These are phyloP conservation scores for Boletus nobilissimus DNA, from an alignment of 1,284 basidiomycete species.

Conservation along the genomic window DNA sequence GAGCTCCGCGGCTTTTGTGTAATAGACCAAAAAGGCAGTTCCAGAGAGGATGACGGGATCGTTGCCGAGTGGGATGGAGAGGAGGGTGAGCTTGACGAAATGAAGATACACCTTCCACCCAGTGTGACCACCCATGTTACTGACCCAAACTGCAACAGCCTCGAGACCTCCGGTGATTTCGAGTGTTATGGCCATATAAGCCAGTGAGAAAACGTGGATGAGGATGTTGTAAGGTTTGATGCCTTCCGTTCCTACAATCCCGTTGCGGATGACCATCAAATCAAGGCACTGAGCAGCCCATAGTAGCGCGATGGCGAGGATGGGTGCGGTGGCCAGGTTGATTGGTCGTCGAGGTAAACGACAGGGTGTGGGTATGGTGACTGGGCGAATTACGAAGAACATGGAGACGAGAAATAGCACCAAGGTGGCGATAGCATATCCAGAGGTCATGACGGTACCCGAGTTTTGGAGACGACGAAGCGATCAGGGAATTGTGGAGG, in stretches of 20 bases:
- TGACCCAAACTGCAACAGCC: conserved; percentile 89
- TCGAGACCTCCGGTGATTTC: conserved; percentile 90
- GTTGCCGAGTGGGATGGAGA: conserved; percentile 88
- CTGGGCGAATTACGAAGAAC: conserved; percentile 72
- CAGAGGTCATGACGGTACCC: conserved; percentile 58
- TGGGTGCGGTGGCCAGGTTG: conserved; percentile 79
- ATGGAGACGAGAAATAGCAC: conserved; percentile 79
- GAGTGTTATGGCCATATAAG: conserved; percentile 93
- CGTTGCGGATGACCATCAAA: conserved; percentile 69
- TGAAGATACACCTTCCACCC: conserved; percentile 79
- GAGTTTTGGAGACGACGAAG: too few relatives aligned
- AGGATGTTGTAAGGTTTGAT: conserved; percentile 94
- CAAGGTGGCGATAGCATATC: conserved; percentile 70
- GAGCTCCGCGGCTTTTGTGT: conserved; percentile 74
- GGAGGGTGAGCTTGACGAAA: conserved; percentile 80
- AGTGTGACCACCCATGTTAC: conserved; percentile 76
- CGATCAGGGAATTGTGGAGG: too few relatives aligned
- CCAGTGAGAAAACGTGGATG: conserved; percentile 90
- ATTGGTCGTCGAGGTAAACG: conserved; percentile 58
- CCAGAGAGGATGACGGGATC: conserved; percentile 92
- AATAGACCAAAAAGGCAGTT: conserved; percentile 88
- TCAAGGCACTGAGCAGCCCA: conserved; percentile 81
- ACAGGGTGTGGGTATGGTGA: conserved; percentile 61
- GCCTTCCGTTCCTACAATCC: conserved; percentile 78
- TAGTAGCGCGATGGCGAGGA: conserved; percentile 81